Evolutionary conservation across 331 rosid species (phyloP).

Genomic region (Pyrus hybrid): DNA sequence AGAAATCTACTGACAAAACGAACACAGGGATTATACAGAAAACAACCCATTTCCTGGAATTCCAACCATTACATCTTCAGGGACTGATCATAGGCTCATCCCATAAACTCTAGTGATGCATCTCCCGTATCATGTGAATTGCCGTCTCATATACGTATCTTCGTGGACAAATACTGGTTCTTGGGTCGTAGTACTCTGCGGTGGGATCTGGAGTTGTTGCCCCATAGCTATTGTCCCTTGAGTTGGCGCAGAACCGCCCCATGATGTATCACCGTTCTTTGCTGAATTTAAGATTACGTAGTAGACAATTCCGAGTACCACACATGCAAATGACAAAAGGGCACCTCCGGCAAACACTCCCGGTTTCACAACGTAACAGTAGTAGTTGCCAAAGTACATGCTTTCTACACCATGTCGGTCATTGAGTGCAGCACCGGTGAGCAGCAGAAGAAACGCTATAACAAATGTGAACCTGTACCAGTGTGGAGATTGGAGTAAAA

Average conservation of each 20-base stretch:
- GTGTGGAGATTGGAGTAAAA: background rate
- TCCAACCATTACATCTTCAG: background rate
- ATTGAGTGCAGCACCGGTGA: slow-evolving; percentile 77
- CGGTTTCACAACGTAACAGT: slow-evolving; percentile 82
- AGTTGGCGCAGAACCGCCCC: slow-evolving; percentile 25
- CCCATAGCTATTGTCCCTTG: slow-evolving; percentile 75
- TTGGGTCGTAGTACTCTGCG: slow-evolving; percentile 25
- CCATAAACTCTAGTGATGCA: background rate
- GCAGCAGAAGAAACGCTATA: slow-evolving; percentile 65
- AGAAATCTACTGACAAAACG: background rate
- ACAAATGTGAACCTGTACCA: slow-evolving; percentile 70
- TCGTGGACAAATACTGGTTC: slow-evolving; percentile 84
- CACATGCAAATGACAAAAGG: slow-evolving; percentile 44
- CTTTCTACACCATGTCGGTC: slow-evolving; percentile 44
- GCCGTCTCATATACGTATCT: slow-evolving; percentile 79
- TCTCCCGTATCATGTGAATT: slow-evolving; percentile 50
- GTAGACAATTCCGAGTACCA: slow-evolving; percentile 51
- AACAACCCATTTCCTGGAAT: background rate
- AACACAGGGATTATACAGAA: background rate
- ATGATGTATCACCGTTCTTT: slow-evolving; percentile 26
- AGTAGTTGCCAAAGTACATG: slow-evolving; percentile 49
- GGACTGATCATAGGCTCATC: background rate
- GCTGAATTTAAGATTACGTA: slow-evolving; percentile 35
- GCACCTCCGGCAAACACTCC: slow-evolving; percentile 75
- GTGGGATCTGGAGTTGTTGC: slow-evolving; percentile 69